Percentiles rank a stretch among this genome's conserved stretches.
Conservation (phyloP, 2,329 filamentous ascomycete genomes). For the Aspergillus amoenus region DNA sequence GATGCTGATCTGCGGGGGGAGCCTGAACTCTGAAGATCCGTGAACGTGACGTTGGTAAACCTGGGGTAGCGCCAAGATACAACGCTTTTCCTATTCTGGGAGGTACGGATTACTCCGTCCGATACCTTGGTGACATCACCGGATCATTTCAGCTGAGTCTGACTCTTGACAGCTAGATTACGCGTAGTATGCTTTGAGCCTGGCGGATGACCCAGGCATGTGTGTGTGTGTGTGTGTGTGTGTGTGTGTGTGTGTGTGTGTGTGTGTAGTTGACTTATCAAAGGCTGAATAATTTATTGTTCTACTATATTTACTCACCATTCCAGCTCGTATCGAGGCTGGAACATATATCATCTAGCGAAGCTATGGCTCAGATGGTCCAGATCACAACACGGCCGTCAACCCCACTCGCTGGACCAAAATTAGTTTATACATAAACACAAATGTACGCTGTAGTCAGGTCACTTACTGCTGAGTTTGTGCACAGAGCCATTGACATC, state of each 20-base stretch:
- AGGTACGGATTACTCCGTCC: neutral
- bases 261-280: neutral
- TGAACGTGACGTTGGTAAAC: slow-evolving; percentile 15
- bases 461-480: slow-evolving; percentile 79
- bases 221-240: too few relatives aligned
- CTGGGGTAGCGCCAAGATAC: slow-evolving; percentile 14
- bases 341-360: neutral
- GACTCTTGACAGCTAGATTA: neutral
- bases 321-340: neutral
- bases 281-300: neutral
- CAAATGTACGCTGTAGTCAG: neutral
- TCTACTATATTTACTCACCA: neutral
- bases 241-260: too few relatives aligned
- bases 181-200: neutral
- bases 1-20: too few relatives aligned
- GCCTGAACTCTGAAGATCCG: neutral
- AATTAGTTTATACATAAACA: slow-evolving; percentile 19
- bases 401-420: slow-evolving; percentile 68
- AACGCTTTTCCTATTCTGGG: neutral
- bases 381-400: slow-evolving; percentile 81
- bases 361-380: slow-evolving; percentile 52
- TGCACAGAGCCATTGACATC: slow-evolving; percentile 62
- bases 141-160: neutral
- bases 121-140: neutral
- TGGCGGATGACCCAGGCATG: neutral